phyloP scores from a whole-genome alignment of 495 filamentous ascomycete species.

The Podospora didyma region DNA sequence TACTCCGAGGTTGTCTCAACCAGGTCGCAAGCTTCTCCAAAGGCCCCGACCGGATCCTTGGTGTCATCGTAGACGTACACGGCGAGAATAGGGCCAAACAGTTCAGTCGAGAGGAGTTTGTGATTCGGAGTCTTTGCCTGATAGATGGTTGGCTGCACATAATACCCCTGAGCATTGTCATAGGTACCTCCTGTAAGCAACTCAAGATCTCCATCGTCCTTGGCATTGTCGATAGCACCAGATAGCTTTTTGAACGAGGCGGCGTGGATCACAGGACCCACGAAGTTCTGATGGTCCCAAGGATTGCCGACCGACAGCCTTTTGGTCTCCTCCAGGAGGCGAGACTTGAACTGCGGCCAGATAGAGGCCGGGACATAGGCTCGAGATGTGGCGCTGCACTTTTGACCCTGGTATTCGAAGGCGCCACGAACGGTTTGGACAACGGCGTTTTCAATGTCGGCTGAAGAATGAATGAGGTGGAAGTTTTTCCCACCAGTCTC shows the following conservation, averaged over 20 bases:
- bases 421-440: conserved; percentile 79
- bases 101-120: conserved; percentile 63
- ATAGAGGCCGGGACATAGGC: conserved; percentile 69
- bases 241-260: conserved; percentile 68
- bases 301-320: conserved; percentile 66
- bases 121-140: conserved; percentile 56
- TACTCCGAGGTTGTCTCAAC: conserved; percentile 69
- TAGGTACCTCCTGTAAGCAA: conserved; percentile 65
- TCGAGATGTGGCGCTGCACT: conserved; percentile 79
- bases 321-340: conserved; percentile 60
- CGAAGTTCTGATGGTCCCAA: conserved; percentile 63
- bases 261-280: conserved; percentile 76
- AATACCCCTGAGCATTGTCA: conserved; percentile 66
- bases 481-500: conserved; percentile 94
- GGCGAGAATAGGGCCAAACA: conserved; percentile 72
- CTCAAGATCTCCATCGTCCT: conserved; percentile 59
- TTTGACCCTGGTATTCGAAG: conserved; percentile 89
- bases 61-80: conserved; percentile 70
- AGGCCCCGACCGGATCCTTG: conserved; percentile 47
- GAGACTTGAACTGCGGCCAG: conserved; percentile 60
- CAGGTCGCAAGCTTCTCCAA: conserved; percentile 51
- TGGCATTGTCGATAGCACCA: conserved; percentile 61
- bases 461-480: conserved; percentile 72
- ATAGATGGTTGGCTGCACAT: conserved; percentile 71
- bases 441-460: conserved; percentile 71